Conservation (phyloP, 495 filamentous ascomycete genomes). For the Daldinia decipiens region DNA sequence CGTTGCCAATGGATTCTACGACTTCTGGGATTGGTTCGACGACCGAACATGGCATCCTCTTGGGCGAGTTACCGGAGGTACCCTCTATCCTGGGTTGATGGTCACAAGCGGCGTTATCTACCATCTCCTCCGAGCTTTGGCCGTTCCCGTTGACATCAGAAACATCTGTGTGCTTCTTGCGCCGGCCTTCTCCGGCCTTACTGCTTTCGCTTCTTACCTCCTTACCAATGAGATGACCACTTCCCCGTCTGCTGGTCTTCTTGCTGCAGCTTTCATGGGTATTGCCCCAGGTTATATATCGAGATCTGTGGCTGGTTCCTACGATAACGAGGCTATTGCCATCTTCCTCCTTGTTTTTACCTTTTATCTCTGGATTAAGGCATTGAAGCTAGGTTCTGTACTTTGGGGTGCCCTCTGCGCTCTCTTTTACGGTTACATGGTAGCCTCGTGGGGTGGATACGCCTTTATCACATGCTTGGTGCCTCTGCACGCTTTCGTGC, state of each 20-base stretch:
- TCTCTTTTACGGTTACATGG: conserved; percentile 99
- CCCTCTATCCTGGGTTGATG: conserved; percentile 98
- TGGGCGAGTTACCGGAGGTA: conserved; percentile 97
- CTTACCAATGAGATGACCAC: conserved; percentile 96
- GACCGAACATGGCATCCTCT: conserved; percentile 99
- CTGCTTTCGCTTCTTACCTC: conserved; percentile 92
- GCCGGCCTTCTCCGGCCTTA: conserved; percentile 94
- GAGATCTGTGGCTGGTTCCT: conserved; percentile 95
- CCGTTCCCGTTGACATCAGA: conserved; percentile 96
- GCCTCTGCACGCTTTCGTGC: conserved; percentile 93
- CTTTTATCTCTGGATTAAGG: conserved; percentile 99
- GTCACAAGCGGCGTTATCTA: conserved; percentile 98
- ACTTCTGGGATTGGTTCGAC: conserved; percentile 99
- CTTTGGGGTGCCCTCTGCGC: conserved; percentile 96
- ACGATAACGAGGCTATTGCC: conserved; percentile 99
- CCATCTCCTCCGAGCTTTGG: conserved; percentile 88
- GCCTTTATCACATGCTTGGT: conserved; percentile 99
- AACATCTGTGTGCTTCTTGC: conserved; percentile 98
- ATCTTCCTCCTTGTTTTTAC: conserved; percentile 99
- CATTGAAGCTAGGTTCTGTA: conserved; percentile 92
- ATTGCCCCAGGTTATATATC: conserved; percentile 98
- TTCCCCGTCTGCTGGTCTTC: conserved; percentile 90
- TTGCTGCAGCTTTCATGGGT: conserved; percentile 96
- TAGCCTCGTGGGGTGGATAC: conserved; percentile 99
- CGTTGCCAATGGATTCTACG: conserved; percentile 95